A percentile compares a stretch with the other conserved stretches of the same genome.
phyloP scores from a whole-genome alignment of 2,329 filamentous ascomycete species.

The Microsporum ferrugineum region DNA sequence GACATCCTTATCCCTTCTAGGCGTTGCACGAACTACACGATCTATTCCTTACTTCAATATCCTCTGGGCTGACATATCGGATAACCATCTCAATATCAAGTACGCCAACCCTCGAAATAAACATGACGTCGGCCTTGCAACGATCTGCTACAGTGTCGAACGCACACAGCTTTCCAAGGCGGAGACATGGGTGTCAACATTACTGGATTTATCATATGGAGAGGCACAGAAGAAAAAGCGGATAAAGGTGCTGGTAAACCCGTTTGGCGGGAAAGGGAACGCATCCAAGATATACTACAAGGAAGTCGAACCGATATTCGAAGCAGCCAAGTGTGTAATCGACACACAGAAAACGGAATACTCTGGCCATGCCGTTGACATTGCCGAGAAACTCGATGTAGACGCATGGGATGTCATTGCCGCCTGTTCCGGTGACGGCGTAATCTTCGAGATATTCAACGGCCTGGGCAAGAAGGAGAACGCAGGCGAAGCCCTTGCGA shows the following conservation, averaged over 20 bases:
- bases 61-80: constrained; percentile 62
- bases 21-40: constrained; percentile 13
- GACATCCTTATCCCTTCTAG: background rate
- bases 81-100: constrained; percentile 54
- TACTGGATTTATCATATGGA: constrained; percentile 62
- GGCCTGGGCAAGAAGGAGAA: constrained; percentile 68
- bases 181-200: constrained; percentile 49
- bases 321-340: constrained; percentile 64
- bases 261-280: constrained; percentile 70
- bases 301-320: constrained; percentile 69
- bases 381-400: constrained; percentile 64
- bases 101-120: constrained; percentile 55
- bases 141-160: constrained; percentile 50
- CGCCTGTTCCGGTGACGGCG: constrained; percentile 82
- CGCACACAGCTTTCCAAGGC: constrained; percentile 41
- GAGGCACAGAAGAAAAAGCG: constrained; percentile 58
- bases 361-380: constrained; percentile 65
- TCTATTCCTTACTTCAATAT: constrained; percentile 71
- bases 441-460: constrained; percentile 91
- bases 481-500: constrained; percentile 60
- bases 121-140: constrained; percentile 48
- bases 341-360: constrained; percentile 62
- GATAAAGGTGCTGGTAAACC: constrained; percentile 83
- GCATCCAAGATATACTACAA: constrained; percentile 62
- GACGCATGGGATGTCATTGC: constrained; percentile 74